Conservation (phyloP, 345 rosid species). For the Citrus sp. region DNA sequence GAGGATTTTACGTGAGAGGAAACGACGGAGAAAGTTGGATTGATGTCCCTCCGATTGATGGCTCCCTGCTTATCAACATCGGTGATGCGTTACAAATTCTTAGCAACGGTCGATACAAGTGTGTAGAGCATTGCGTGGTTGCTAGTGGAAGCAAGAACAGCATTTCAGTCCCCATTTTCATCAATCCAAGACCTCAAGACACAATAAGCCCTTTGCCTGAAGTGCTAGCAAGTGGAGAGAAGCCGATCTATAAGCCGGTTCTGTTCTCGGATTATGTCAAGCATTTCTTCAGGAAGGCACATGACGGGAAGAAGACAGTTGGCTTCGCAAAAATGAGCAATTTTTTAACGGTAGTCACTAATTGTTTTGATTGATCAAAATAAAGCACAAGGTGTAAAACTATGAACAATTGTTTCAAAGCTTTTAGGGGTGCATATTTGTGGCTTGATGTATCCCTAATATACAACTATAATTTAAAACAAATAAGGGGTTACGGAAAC, state of each 20-base stretch:
- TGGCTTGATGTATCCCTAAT: no score
- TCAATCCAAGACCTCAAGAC: constrained; percentile 16
- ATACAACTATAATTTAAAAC: no score
- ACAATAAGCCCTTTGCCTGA: constrained; percentile 18
- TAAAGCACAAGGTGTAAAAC: not conserved
- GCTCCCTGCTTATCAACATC: constrained; percentile 17
- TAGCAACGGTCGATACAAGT: constrained; percentile 22
- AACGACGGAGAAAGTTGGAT: constrained; percentile 19
- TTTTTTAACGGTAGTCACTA: not conserved
- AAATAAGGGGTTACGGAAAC: no score
- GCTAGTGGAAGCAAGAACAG: constrained; percentile 16
- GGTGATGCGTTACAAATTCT: constrained; percentile 27
- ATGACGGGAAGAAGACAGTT: constrained; percentile 29
- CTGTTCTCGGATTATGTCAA: constrained; percentile 27
- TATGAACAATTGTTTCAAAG: not conserved
- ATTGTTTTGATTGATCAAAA: not conserved
- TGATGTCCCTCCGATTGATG: constrained; percentile 17
- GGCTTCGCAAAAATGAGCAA: constrained; percentile 17
- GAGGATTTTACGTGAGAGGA: constrained; percentile 38
- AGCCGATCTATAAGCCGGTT: constrained; percentile 19
- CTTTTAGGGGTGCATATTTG: not conserved
- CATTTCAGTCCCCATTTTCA: constrained; percentile 24
- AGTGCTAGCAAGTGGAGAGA: constrained; percentile 13
- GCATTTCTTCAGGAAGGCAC: constrained; percentile 32
- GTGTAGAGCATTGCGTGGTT: constrained; percentile 21